phyloP scores from a whole-genome alignment of 495 filamentous ascomycete species.

The Podospora anserina region DNA sequence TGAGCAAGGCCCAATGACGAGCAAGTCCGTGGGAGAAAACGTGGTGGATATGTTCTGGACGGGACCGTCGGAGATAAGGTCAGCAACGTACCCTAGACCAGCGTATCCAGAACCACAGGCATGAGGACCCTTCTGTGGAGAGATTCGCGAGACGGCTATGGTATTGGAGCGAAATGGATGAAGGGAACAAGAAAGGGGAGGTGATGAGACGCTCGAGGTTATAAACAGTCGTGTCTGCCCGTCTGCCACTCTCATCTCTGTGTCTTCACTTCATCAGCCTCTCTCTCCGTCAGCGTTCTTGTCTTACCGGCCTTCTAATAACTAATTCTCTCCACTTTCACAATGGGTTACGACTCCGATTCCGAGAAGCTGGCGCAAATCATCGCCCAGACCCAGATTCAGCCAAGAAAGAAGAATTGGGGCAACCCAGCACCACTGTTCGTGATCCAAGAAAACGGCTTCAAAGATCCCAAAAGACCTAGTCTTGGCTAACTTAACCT shows the following conservation, averaged over 20 bases:
- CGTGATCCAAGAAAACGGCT: not conserved
- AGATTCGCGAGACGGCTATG: not conserved
- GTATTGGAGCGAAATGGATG: not conserved
- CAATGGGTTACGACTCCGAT: not conserved
- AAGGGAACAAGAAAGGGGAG: not conserved
- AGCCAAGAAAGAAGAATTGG: not conserved
- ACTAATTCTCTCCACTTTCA: not conserved
- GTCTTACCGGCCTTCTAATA: not conserved
- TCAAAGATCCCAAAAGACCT: not conserved
- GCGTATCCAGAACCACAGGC: not conserved
- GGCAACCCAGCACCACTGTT: not conserved
- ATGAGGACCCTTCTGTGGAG: not conserved
- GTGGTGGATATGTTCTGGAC: not conserved
- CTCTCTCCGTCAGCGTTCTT: not conserved
- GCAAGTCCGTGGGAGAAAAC: not conserved
- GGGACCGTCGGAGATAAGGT: not conserved
- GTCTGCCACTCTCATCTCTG: not conserved
- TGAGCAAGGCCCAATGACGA: not conserved
- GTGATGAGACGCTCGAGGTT: not conserved
- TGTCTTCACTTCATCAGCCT: not conserved
- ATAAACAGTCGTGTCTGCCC: not conserved
- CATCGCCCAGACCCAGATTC: not conserved
- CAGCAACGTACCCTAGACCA: not conserved
- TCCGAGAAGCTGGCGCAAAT: not conserved
- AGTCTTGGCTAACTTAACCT: constrained; percentile 4